Evolutionary conservation across 2,329 filamentous ascomycete species (phyloP), one percentile per base, ranked within the genome.

Genomic region (Fusarium sublunatum): DNA sequence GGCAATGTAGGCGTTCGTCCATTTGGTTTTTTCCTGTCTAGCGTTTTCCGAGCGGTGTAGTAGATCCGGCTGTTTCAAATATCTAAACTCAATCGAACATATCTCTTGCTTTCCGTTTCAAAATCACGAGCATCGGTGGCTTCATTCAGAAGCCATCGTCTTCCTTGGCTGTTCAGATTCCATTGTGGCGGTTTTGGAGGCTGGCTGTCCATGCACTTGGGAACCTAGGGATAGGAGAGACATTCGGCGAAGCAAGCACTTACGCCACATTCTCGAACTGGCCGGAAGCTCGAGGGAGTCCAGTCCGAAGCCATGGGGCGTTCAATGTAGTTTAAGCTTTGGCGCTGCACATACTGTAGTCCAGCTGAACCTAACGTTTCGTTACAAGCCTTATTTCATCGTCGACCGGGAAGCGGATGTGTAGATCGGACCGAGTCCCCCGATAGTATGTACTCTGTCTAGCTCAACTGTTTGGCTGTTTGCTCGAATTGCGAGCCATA

Each of bases 121-220:
- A 31, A 35, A 43, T 29, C n/a, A n/a, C 28, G n/a, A 35, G 19
- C 32, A 54, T 35, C 15, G 19, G 36, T 42, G 34, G 31, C 19
- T n/a, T 42, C 12, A 19, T 8, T 34, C 31, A n/a, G 10, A 15
- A 29, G 29, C n/a, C 26, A 31, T 44, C 25, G 19, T n/a, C 22
- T 40, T 22, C 24, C 10, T 34, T 11, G 31, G 32, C 26, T 26
- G n/a, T 36, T 36, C 36, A 34, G 38, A 19, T 43, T 48, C 48
- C 39, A 49, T 54, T 26, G 38, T 39, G 56, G 47, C 51, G 47
- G 53, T 24, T 42, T 61, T 36, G 54, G 35, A 25, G 40, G 41
- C 34, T 42, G 48, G 41, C 36, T 53, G 35, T 43, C 53, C 43
- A 61, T 60, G 29, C 61, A 51, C 46, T 65, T 56, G 61, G 56